A percentile compares a stretch with the other conserved stretches of the same genome.
phyloP scores from a whole-genome alignment of 441 rosid genomes.

The Brassica balearica region DNA sequence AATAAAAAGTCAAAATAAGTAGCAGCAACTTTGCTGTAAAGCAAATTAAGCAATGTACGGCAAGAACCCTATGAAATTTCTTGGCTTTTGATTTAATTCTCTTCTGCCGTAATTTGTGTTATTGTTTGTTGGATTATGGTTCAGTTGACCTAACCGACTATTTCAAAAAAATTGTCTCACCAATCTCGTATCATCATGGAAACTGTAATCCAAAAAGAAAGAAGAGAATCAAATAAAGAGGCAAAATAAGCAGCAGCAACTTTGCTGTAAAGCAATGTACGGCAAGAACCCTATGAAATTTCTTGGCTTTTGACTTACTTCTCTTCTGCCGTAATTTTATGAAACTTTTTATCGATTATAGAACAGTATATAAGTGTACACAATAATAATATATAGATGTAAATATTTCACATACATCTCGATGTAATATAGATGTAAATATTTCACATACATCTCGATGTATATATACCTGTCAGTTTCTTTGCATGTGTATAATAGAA shows the following conservation, averaged over 20 bases:
- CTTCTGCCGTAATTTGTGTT: not conserved
- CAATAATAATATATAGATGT: not conserved
- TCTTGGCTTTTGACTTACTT: slow-evolving; percentile 6
- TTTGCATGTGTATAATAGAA: slow-evolving; percentile 13
- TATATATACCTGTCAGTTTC: not conserved
- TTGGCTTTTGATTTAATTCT: slow-evolving; percentile 7
- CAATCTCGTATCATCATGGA: slow-evolving; percentile 9
- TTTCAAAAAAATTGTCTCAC: not conserved
- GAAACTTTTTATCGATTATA: not conserved
- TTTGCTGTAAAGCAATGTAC: slow-evolving; percentile 15
- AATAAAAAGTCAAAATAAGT: not conserved
- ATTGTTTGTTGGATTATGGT: not conserved
- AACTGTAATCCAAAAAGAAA: not conserved
- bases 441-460: not conserved
- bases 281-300: not conserved
- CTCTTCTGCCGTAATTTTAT: not conserved
- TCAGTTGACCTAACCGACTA: slow-evolving; percentile 26
- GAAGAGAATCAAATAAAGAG: not conserved
- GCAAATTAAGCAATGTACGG: slow-evolving; percentile 1
- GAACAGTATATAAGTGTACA: not conserved
- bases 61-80: not conserved
- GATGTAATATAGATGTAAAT: not conserved
- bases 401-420: not conserved
- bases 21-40: not conserved
- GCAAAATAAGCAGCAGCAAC: not conserved